These are phyloP conservation scores for Diplodia intermedia DNA, from an alignment of 2,329 filamentous ascomycete genomes.

Conservation along the genomic window DNA sequence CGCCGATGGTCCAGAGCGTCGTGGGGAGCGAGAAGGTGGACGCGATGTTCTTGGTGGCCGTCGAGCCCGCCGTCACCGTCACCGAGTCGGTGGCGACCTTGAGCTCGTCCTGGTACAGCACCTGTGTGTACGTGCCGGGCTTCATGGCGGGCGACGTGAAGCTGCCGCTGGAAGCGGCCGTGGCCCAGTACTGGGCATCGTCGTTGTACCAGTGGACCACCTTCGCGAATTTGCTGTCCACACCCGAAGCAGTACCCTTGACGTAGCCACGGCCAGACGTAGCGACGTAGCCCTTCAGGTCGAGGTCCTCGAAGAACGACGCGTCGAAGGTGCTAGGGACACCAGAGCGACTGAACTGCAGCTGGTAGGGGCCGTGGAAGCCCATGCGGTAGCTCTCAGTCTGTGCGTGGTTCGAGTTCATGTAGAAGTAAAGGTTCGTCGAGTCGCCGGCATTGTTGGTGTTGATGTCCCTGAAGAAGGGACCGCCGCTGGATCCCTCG, in stretches of 20 bases:
- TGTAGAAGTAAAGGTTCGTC: slow-evolving; percentile 70
- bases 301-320: slow-evolving; percentile 66
- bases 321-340: slow-evolving; percentile 60
- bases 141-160: slow-evolving; percentile 73
- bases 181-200: slow-evolving; percentile 70
- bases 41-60: slow-evolving; percentile 60
- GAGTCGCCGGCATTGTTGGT: slow-evolving; percentile 67
- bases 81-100: slow-evolving; percentile 51
- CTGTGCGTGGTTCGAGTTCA: slow-evolving; percentile 61
- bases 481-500: slow-evolving; percentile 69
- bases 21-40: slow-evolving; percentile 54
- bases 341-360: slow-evolving; percentile 66
- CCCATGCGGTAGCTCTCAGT: slow-evolving; percentile 69
- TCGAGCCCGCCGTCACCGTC: slow-evolving; percentile 64
- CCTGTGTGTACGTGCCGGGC: slow-evolving; percentile 72
- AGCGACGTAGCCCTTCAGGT: slow-evolving; percentile 65
- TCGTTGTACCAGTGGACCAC: slow-evolving; percentile 66
- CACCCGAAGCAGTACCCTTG: slow-evolving; percentile 65
- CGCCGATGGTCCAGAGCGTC: slow-evolving; percentile 70
- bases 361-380: slow-evolving; percentile 69
- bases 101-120: slow-evolving; percentile 67
- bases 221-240: slow-evolving; percentile 56
- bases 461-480: slow-evolving; percentile 70
- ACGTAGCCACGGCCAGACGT: slow-evolving; percentile 65
- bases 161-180: slow-evolving; percentile 60